Evolutionary conservation across 73 alveolate genomes (phyloP).

Genomic region (Durusdinium trenchii): DNA sequence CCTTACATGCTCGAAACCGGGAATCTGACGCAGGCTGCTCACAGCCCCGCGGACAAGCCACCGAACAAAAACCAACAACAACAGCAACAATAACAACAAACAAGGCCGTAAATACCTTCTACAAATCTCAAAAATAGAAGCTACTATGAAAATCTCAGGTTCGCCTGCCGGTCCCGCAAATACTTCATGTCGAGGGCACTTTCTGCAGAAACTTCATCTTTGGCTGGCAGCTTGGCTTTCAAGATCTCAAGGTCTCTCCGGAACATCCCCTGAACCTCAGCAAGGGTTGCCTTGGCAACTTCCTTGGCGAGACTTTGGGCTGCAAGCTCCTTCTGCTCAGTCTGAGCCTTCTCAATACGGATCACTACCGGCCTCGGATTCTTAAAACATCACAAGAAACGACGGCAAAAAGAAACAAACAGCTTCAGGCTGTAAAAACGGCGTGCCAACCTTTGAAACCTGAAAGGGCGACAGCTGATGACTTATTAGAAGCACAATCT

Average conservation of each 20-base stretch:
- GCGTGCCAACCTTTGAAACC: too few species aligned
- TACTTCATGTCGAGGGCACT: not conserved
- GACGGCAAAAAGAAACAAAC: too few species aligned
- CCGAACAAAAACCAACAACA: not conserved
- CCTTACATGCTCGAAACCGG: too few species aligned
- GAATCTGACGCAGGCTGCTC: too few species aligned
- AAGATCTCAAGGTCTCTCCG: not conserved
- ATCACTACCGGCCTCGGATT: not conserved
- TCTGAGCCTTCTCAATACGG: not conserved
- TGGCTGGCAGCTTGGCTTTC: not conserved
- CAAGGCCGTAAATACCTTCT: not conserved
- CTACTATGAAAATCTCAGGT: not conserved
- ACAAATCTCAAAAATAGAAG: not conserved
- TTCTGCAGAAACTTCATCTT: not conserved
- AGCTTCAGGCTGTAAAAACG: too few species aligned
- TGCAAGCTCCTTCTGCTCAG: not conserved
- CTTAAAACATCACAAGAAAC: too few species aligned
- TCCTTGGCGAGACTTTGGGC: not conserved
- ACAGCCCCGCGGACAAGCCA: too few species aligned
- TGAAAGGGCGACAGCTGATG: too few species aligned
- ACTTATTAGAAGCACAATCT: too few species aligned
- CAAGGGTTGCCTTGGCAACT: not conserved
- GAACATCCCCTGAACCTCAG: not conserved
- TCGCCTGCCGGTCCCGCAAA: slow-evolving; percentile 16
- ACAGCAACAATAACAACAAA: not conserved